Evolutionary conservation across 768 basidiomycete species (phyloP).

Genomic region (Candolleomyces efflorescens): DNA sequence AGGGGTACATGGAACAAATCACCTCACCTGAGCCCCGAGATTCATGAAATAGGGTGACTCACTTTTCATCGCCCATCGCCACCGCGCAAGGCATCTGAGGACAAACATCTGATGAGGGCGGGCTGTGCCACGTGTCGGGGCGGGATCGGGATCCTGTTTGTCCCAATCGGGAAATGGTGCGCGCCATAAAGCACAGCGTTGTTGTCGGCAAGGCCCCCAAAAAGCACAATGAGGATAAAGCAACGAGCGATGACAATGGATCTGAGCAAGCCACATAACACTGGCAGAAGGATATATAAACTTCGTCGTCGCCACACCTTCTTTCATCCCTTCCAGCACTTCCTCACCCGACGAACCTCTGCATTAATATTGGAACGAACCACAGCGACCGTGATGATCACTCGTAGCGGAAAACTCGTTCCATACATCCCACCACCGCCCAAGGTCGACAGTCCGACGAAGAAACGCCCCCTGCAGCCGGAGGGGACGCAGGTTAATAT

Average conservation of each 20-base stretch:
- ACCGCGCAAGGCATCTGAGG: no score
- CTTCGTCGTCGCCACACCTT: neutral
- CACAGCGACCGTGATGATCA: neutral
- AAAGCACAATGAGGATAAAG: neutral
- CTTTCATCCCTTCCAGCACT: neutral
- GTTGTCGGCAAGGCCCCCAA: neutral
- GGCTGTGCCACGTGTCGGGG: no score
- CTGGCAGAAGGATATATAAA: neutral
- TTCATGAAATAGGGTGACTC: no score
- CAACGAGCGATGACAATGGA: neutral
- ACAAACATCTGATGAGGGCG: no score
- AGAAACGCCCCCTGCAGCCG: neutral
- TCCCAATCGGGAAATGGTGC: no score
- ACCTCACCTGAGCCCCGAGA: no score
- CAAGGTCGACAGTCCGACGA: neutral
- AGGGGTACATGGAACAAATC: no score
- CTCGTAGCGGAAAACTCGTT: neutral
- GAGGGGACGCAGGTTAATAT: neutral
- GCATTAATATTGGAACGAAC: neutral
- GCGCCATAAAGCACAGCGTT: no score
- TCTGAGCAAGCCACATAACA: neutral
- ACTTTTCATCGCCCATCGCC: no score
- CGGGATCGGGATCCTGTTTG: no score
- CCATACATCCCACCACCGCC: neutral
- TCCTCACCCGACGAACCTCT: neutral